Base-by-base conservation (phyloP, 805 yeast genomes). In the Metschnikowia gruessii region DNA sequence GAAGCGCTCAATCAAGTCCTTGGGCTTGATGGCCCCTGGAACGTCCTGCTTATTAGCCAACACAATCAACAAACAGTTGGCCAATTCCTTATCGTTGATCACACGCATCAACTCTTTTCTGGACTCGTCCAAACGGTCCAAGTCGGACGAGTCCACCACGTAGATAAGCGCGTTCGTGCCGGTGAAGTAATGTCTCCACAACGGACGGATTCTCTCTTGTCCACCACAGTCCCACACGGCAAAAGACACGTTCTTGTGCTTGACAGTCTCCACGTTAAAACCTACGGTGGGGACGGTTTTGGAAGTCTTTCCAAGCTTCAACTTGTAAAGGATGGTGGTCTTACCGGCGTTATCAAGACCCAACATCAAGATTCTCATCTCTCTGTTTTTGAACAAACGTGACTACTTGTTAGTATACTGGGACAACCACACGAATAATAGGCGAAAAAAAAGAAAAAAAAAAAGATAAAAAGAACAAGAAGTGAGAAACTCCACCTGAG, bases 171-270 rank as follows among this genome's bases (percentile, higher is more conserved):
- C 96, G 62, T 89, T 86, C 4, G 97, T 88, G 32, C 96, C 96
- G 11, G 95, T 87, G 68, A 86, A 89, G 69, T 91, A 91, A 63
- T 91, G 97, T 66, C 97, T 82, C 97, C 98, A 91, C 48, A 91
- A 74, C 0, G 95, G 95, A 62, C 97, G 80, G 56, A 90, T 80
- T 65, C 95, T 76, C 60, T 87, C 95, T 72, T 89, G 97, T 63
- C 97, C 97, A 69, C 97, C 97, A 51, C 94, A 94, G 66, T 87
- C 95, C 95, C 95, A 87, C 62, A 87, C 90, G 50, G 89, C 88
- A 70, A 87, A 86, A 46, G 86, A 82, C 48, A 87, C 83, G 64
- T 86, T 86, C 63, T 83, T 85, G 66, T 84, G 87, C 48, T 85
- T 81, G 52, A 87, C 87, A 3, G 92, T 85, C 66, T 87, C 96